These are phyloP conservation scores for Nakazawaea anatomiae DNA, from an alignment of 805 yeast genomes.

Conservation along the genomic window DNA sequence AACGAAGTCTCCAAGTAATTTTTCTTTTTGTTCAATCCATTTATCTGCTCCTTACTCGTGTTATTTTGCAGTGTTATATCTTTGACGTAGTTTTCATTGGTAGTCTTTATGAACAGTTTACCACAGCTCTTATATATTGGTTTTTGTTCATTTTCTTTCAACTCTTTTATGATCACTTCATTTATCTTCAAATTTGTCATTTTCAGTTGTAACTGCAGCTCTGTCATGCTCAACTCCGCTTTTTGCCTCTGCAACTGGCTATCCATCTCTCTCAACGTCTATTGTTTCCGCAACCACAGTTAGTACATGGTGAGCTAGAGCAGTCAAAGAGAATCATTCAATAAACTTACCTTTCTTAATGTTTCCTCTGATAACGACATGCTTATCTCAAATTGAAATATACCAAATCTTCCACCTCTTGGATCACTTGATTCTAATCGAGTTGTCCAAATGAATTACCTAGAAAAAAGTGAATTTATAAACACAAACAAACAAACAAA, in stretches of 20 bases:
- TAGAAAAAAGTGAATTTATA: too few relatives aligned
- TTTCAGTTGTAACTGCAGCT: slow-evolving; percentile 42
- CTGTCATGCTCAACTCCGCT: slow-evolving; percentile 52
- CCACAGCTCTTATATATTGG: slow-evolving; percentile 85
- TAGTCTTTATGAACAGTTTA: slow-evolving; percentile 54
- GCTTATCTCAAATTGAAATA: too few relatives aligned
- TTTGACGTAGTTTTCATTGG: slow-evolving; percentile 38
- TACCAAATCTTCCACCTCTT: too few relatives aligned
- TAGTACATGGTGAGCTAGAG: not conserved
- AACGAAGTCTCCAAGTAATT: slow-evolving; percentile 70
- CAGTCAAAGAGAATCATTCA: not conserved
- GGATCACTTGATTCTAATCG: too few relatives aligned
- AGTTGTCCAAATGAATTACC: too few relatives aligned
- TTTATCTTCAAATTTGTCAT: slow-evolving; percentile 47
- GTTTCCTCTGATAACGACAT: slow-evolving; percentile 10
- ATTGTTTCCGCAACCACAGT: not conserved
- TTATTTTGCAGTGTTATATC: slow-evolving; percentile 46
- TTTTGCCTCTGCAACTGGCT: slow-evolving; percentile 53
- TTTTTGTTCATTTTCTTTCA: slow-evolving; percentile 33
- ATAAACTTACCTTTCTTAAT: slow-evolving; percentile 7
- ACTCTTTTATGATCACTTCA: slow-evolving; percentile 50
- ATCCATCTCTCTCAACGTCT: slow-evolving; percentile 62
- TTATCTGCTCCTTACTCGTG: slow-evolving; percentile 51
- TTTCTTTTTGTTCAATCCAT: slow-evolving; percentile 61
- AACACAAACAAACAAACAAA: not conserved